Percentiles rank a stretch among this genome's conserved stretches.
phyloP scores from a whole-genome alignment of 202 grass and related monocot species.

The Setaria viridis region DNA sequence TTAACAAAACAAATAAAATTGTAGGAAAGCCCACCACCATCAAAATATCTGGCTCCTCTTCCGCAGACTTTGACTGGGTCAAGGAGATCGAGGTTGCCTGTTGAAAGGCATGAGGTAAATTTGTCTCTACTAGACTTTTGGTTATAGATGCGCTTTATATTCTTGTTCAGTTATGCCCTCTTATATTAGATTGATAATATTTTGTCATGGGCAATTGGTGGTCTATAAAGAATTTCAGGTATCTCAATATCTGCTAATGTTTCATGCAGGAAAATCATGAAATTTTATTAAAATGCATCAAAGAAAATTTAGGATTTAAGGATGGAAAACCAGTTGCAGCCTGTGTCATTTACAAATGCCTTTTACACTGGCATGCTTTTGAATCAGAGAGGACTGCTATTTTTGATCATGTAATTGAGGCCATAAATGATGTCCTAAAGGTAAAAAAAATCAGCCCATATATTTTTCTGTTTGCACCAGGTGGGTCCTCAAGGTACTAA shows the following conservation, averaged over 20 bases:
- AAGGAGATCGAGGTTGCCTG: constrained; percentile 66
- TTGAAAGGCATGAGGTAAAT: constrained; percentile 87
- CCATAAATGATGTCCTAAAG: constrained; percentile 94
- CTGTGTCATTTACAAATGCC: constrained; percentile 88
- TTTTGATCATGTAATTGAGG: constrained; percentile 93
- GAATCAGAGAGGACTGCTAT: constrained; percentile 93
- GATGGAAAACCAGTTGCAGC: constrained; percentile 88
- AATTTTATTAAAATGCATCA: constrained; percentile 83
- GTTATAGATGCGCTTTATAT: constrained; percentile 19
- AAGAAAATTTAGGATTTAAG: constrained; percentile 92
- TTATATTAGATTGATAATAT: constrained; percentile 24
- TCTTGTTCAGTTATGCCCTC: constrained; percentile 24
- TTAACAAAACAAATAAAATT: constrained; percentile 36
- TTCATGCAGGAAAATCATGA: constrained; percentile 90
- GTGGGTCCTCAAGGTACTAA: constrained; percentile 8
- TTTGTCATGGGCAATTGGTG: constrained; percentile 26
- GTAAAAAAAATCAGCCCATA: constrained; percentile 45
- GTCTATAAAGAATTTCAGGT: constrained; percentile 30
- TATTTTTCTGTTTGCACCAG: constrained; percentile 38
- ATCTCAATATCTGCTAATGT: constrained; percentile 33
- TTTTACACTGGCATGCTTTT: constrained; percentile 84
- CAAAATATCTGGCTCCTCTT: constrained; percentile 69
- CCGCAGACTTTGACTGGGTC: constrained; percentile 67
- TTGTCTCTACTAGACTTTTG: background rate
- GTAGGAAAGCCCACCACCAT: constrained; percentile 79